phyloP scores from a whole-genome alignment of 257 asterid species.

The Solanum virginianum region DNA sequence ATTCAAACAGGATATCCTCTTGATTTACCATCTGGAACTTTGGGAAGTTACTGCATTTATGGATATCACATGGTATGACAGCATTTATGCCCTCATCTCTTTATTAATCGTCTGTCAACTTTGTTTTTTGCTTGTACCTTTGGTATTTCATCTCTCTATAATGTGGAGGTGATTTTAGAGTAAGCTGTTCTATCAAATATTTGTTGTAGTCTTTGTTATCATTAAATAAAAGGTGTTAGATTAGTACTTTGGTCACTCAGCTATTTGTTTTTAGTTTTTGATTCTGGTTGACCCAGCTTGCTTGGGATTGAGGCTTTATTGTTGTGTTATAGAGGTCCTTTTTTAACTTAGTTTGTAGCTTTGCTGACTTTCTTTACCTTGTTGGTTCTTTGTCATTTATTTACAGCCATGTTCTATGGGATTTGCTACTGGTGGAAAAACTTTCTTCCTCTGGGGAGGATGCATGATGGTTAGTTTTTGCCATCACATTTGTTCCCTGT shows the following conservation, averaged over 20 bases:
- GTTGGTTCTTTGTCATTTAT: slow-evolving; percentile 1
- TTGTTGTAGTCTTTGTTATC: not conserved
- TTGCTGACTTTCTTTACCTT: slow-evolving; percentile 4
- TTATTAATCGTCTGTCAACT: not conserved
- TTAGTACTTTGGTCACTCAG: not conserved
- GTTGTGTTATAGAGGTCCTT: not conserved
- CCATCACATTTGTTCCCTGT: not conserved
- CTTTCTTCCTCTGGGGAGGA: slow-evolving; percentile 99
- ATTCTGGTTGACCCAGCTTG: not conserved
- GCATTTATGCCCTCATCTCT: not conserved
- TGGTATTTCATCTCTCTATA: not conserved
- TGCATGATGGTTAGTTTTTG: slow-evolving; percentile 81
- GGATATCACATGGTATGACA: slow-evolving; percentile 95
- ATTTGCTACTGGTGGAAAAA: slow-evolving; percentile 97
- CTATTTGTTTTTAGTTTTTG: not conserved
- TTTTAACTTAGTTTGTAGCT: not conserved
- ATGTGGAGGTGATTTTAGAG: not conserved
- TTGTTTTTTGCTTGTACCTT: not conserved
- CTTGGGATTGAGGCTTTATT: not conserved
- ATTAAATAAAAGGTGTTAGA: not conserved
- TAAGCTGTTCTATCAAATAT: not conserved
- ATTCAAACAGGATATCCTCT: slow-evolving; percentile 99
- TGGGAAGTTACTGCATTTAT: slow-evolving; percentile 98
- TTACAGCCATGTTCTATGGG: slow-evolving; percentile 99
- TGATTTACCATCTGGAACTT: slow-evolving; percentile 97